Evolutionary conservation across 2,329 filamentous ascomycete genomes (phyloP), one percentile per base, ranked within the genome.

Genomic region (Phaeosphaeria sp.): DNA sequence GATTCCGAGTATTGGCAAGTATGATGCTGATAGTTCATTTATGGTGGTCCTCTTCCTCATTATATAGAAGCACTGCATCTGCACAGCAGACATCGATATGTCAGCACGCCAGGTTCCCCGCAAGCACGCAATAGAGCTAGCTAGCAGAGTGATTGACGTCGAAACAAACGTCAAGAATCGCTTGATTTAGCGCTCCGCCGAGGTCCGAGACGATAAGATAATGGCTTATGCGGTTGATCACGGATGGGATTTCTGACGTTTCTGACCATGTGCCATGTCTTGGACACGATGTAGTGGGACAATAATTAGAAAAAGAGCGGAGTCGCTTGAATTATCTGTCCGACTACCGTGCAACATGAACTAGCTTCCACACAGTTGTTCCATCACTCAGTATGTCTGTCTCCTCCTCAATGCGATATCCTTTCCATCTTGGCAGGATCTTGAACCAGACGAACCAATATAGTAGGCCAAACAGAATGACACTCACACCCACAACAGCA

Each of bases 381-480:
- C 90, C 90, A 73, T 92, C 90, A 21, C 81, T 80, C 20, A 92
- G 74, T 0, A 87, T 78, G 39, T 84, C 84, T 2, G 79, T 79
- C 55, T 84, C 81, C 64, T 91, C 89, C 65, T 90, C 87, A 1
- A 92, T 74, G 15, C 72, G 82, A 68, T 90, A 91, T 0, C 83
- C 82, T 50, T 84, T 80, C 76, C 83, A 83, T 43, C 75, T 78
- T 1, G 90, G 90, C 22, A 91, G 70, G 1, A 86, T 61, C 2
- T 86, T 79, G 0, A 88, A 88, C 84, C 87, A 90, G 1, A 90
- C 59, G 61, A 86, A 87, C 90, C 90, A 92, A 69, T 92, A 92
- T 0, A 86, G 1, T 0, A 89, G 68, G 0, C 84, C 88, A 48
- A 86, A 84, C 0, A 83, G 33, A 33, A 91, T 77, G 53, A 83